Conservation (phyloP, 2,329 filamentous ascomycete genomes). For the Fusarium temperatum region DNA sequence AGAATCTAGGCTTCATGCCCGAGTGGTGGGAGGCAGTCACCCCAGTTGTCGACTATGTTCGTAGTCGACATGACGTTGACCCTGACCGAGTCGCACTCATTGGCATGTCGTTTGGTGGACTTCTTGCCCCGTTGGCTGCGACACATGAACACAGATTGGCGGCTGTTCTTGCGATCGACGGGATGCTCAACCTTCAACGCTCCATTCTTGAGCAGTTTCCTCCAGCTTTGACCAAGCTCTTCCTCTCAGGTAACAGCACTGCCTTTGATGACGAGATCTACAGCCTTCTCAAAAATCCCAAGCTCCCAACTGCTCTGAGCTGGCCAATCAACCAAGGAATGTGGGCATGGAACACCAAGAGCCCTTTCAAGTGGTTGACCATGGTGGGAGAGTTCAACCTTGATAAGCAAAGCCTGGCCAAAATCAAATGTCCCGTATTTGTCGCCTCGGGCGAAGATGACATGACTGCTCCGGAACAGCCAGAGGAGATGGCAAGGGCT, state of each 20-base stretch:
- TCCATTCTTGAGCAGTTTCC: neutral
- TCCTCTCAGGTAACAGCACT: neutral
- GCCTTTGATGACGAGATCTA: neutral
- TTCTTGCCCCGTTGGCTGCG: conserved; percentile 51
- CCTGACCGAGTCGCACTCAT: conserved; percentile 47
- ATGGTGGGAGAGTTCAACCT: conserved; percentile 3
- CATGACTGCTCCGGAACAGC: neutral
- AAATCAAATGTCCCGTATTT: conserved; percentile 4
- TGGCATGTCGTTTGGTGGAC: conserved; percentile 55
- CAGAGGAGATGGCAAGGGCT: neutral
- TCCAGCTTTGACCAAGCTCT: neutral
- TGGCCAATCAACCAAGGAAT: neutral
- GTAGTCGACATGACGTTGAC: conserved; percentile 44
- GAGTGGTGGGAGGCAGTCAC: conserved; percentile 54
- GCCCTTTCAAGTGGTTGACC: neutral
- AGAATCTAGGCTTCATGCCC: conserved; percentile 54
- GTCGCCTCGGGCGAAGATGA: neutral
- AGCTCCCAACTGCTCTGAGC: neutral
- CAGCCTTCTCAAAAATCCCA: neutral
- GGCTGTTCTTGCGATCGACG: conserved; percentile 38
- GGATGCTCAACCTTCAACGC: neutral
- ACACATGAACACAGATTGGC: conserved; percentile 54
- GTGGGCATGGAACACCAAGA: conserved; percentile 2
- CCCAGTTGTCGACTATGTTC: conserved; percentile 52
- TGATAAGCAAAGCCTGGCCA: conserved; percentile 16